phyloP scores from a whole-genome alignment of 208 protist species.

The Acanthamoeba royreba region DNA sequence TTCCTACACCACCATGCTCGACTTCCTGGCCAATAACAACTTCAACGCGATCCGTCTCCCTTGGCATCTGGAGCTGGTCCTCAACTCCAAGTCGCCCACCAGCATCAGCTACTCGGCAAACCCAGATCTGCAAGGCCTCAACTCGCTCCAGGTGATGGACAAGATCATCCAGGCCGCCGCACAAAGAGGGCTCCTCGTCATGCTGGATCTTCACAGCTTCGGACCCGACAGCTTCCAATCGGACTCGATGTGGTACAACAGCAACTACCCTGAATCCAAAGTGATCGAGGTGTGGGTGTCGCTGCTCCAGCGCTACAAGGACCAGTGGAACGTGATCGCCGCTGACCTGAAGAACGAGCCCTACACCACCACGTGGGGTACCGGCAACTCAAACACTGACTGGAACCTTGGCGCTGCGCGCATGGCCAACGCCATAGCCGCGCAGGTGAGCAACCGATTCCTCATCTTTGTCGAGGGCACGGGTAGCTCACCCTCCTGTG shows the following conservation, averaged over 20 bases:
- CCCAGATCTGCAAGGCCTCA: constrained; percentile 6
- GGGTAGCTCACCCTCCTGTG: neutral
- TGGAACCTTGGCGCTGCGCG: neutral
- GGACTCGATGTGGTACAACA: constrained; percentile 8
- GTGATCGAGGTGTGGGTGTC: neutral
- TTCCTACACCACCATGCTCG: neutral
- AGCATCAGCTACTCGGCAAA: constrained; percentile 29
- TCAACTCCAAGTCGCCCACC: constrained; percentile 48
- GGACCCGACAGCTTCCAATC: neutral
- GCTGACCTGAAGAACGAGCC: neutral
- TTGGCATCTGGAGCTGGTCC: constrained; percentile 46
- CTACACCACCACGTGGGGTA: neutral
- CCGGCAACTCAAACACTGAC: neutral
- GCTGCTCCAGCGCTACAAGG: neutral
- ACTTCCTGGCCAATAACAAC: constrained; percentile 18
- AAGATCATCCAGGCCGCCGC: neutral
- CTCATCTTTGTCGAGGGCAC: neutral
- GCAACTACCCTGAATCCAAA: neutral
- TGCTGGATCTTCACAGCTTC: neutral
- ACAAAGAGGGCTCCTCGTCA: neutral
- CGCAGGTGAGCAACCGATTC: neutral
- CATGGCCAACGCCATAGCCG: neutral
- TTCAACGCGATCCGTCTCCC: constrained; percentile 14
- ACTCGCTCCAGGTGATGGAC: neutral
- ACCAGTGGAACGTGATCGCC: constrained; percentile 8